Percentiles rank a stretch among this genome's conserved stretches.
These are phyloP conservation scores for Blumeriella jaapii DNA, from an alignment of 2,329 filamentous ascomycete genomes.

Conservation along the genomic window DNA sequence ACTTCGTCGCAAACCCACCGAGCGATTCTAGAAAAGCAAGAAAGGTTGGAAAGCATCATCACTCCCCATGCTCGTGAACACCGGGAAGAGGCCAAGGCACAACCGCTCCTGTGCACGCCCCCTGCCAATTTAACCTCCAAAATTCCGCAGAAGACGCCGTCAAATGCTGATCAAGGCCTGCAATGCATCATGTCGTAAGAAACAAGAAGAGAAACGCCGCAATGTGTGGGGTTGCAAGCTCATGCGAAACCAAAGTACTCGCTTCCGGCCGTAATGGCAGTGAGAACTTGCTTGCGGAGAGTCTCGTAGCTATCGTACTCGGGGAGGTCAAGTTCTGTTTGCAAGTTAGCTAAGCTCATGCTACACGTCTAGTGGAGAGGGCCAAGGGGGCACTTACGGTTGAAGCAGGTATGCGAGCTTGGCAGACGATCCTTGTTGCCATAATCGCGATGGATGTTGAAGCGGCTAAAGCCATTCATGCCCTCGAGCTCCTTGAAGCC, in stretches of 20 bases:
- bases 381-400: slow-evolving; percentile 57
- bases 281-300: slow-evolving; percentile 78
- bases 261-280: slow-evolving; percentile 93
- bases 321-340: slow-evolving; percentile 83
- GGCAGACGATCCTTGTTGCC: slow-evolving; percentile 92
- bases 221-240: too few species aligned
- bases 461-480: slow-evolving; percentile 96
- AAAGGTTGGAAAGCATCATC: not conserved
- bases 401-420: slow-evolving; percentile 97
- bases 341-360: slow-evolving; percentile 17
- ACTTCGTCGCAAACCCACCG: slow-evolving; percentile 23
- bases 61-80: too few species aligned
- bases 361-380: not conserved
- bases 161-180: slow-evolving; percentile 27
- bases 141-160: slow-evolving; percentile 20
- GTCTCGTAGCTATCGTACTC: slow-evolving; percentile 96
- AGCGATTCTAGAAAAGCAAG: not conserved
- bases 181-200: slow-evolving; percentile 22
- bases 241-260: slow-evolving; percentile 97
- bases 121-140: slow-evolving; percentile 17
- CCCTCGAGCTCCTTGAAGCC: slow-evolving; percentile 98
- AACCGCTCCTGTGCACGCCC: slow-evolving; percentile 1
- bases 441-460: slow-evolving; percentile 98
- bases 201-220: too few species aligned
- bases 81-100: not conserved